A percentile compares a stretch with the other conserved stretches of the same genome.
phyloP scores from a whole-genome alignment of 495 filamentous ascomycete genomes.

The Daldinia bambusicola region DNA sequence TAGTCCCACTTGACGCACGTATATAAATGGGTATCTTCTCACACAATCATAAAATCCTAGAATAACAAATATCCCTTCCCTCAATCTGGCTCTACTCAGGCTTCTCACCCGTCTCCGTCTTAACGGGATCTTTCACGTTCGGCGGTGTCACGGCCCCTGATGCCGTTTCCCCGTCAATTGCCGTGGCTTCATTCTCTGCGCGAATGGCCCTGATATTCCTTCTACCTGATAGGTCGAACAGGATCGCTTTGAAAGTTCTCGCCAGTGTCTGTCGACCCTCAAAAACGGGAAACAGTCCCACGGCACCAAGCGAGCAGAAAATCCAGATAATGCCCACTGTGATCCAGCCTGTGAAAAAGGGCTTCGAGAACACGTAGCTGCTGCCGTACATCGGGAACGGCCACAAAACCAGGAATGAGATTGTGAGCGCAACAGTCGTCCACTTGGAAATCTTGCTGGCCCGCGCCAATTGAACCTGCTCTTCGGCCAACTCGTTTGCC shows the following conservation, averaged over 20 bases:
- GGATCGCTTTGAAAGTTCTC: slow-evolving; percentile 72
- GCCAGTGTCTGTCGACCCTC: slow-evolving; percentile 78
- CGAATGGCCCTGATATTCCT: slow-evolving; percentile 55
- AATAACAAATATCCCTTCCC: slow-evolving; percentile 1
- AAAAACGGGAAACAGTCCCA: slow-evolving; percentile 85
- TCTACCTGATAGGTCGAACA: slow-evolving; percentile 73
- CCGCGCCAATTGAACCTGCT: slow-evolving; percentile 73
- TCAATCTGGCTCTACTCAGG: slow-evolving; percentile 7
- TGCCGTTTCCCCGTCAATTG: slow-evolving; percentile 29
- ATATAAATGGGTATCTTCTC: slow-evolving; percentile 36
- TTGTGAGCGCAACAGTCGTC: slow-evolving; percentile 77
- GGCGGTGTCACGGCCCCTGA: slow-evolving; percentile 29
- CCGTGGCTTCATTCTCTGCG: slow-evolving; percentile 39
- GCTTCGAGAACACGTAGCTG: slow-evolving; percentile 87
- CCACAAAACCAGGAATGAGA: slow-evolving; percentile 86
- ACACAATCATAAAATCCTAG: slow-evolving; percentile 15
- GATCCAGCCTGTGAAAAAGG: slow-evolving; percentile 94
- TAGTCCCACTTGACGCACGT: background rate
- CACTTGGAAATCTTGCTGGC: slow-evolving; percentile 83
- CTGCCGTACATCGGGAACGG: slow-evolving; percentile 94
- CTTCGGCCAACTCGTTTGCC: slow-evolving; percentile 60
- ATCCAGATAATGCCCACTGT: slow-evolving; percentile 88
- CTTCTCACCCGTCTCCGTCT: slow-evolving; percentile 29
- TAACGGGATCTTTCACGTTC: slow-evolving; percentile 21
- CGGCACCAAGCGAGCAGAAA: slow-evolving; percentile 75